Base-by-base conservation (phyloP, 2,329 filamentous ascomycete genomes). In the Sclerotinia borealis region DNA sequence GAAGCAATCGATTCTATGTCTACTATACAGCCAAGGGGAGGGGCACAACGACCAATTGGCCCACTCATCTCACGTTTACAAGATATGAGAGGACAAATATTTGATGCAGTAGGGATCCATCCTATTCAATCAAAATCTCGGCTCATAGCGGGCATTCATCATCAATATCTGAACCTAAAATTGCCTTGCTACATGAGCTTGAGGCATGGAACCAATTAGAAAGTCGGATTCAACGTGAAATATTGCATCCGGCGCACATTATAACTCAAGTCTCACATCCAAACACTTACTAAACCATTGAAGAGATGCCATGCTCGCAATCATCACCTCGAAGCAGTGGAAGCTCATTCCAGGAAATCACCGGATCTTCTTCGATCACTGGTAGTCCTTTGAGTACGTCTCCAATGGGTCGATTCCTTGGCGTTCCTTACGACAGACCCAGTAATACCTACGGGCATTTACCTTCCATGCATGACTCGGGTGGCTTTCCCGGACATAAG, bases 311-410 rank as follows among this genome's bases (percentile, higher is more conserved):
- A 34, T 49, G 62, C 11, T 36, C 45, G n/a, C 65, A 65, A 36
- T 2, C 19, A 29, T 31, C 39, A 31, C 27, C 17, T 36, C 37
- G 29, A 19, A 22, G 59, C 13, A 61, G 19, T 51, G 47, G 48
- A 27, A 78, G 83, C 79, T 60, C 50, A 50, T 49, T 8, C 41
- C 39, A n/a, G 9, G 47, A 55, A 15, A 3, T n/a, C 10, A 25
- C 25, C 3, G 19, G n/a, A 37, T 55, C 13, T 9, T 25, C 34
- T 25, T 9, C 34, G 5, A 39, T 17, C 6, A n/a, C n/a, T n/a
- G n/a, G n/a, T n/a, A 37, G 29, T 56, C 48, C 31, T 25, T 27
- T 58, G 52, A 25, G 37, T 34, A 19, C 58, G 58, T 8, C 59
- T 60, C 17, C 67, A 62, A 47, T 64, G 64, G 10, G 29, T 37